phyloP scores from a whole-genome alignment of 1,139 yeast genomes.

The Hyphopichia buzzinii region DNA sequence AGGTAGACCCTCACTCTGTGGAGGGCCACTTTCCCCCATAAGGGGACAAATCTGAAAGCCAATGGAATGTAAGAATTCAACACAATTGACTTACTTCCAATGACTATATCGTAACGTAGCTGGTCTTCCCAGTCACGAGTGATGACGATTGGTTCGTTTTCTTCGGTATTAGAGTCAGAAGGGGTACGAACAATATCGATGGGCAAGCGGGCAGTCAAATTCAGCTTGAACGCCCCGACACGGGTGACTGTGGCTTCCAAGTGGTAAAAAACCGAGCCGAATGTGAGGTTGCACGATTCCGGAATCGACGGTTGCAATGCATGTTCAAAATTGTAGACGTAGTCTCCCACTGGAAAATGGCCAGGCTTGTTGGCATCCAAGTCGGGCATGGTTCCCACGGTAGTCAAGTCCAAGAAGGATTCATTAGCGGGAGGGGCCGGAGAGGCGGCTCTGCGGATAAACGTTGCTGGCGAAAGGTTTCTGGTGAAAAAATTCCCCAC shows the following conservation, averaged over 20 bases:
- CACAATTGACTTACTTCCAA: constrained; percentile 84
- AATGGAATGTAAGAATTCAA: constrained; percentile 82
- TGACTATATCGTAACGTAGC: constrained; percentile 81
- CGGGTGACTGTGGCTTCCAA: constrained; percentile 72
- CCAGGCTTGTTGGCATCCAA: constrained; percentile 28
- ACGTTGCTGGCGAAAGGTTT: constrained; percentile 25
- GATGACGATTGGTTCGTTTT: constrained; percentile 90
- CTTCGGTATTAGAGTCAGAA: constrained; percentile 75
- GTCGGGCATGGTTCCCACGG: constrained; percentile 17
- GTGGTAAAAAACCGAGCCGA: constrained; percentile 72
- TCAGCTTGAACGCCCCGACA: constrained; percentile 81
- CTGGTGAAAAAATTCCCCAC: constrained; percentile 25
- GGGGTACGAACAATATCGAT: constrained; percentile 73
- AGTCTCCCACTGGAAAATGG: constrained; percentile 72
- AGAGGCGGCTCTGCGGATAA: constrained; percentile 43
- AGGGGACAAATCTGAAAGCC: constrained; percentile 78
- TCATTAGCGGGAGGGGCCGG: constrained; percentile 25
- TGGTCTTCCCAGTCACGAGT: constrained; percentile 93
- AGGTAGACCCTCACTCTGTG: constrained; percentile 83
- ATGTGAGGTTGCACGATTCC: constrained; percentile 74
- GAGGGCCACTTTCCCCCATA: constrained; percentile 76
- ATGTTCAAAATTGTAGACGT: constrained; percentile 87
- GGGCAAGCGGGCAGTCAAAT: constrained; percentile 62
- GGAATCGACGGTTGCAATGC: constrained; percentile 81
- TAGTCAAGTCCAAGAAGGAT: constrained; percentile 19